Percentiles rank a stretch among this genome's conserved stretches.
Evolutionary conservation across 2,329 filamentous ascomycete species (phyloP).

Genomic region (Colletotrichum higginsianum): DNA sequence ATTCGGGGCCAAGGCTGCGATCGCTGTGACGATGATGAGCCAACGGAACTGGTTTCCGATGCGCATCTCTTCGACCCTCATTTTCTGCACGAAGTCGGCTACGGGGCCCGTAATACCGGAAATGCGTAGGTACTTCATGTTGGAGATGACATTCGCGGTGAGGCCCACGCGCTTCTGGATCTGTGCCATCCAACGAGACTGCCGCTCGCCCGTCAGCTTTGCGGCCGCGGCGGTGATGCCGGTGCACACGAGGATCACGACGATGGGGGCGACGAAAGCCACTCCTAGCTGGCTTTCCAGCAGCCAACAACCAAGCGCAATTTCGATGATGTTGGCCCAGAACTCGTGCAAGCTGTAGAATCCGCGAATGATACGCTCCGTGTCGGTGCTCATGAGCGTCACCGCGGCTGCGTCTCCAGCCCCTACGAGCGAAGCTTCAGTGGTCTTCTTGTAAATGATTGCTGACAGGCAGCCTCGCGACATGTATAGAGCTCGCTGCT

Average conservation of each 20-base stretch:
- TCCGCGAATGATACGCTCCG: slow-evolving; percentile 53
- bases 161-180: slow-evolving; percentile 49
- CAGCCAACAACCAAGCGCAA: slow-evolving; percentile 52
- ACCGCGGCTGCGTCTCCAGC: slow-evolving; percentile 51
- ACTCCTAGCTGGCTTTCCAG: slow-evolving; percentile 50
- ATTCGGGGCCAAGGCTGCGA: slow-evolving; percentile 52
- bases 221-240: slow-evolving; percentile 41
- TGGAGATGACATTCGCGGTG: slow-evolving; percentile 45
- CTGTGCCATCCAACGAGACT: slow-evolving; percentile 50
- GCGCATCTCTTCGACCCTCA: slow-evolving; percentile 47
- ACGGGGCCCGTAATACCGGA: slow-evolving; percentile 51
- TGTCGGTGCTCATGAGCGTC: slow-evolving; percentile 57
- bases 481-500: slow-evolving; percentile 50
- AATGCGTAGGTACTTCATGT: slow-evolving; percentile 50
- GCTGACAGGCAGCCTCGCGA: slow-evolving; percentile 48
- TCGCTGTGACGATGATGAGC: slow-evolving; percentile 47
- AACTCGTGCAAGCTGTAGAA: slow-evolving; percentile 51
- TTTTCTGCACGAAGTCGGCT: slow-evolving; percentile 43
- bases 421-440: slow-evolving; percentile 44
- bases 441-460: slow-evolving; percentile 52
- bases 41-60: slow-evolving; percentile 45
- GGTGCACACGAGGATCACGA: slow-evolving; percentile 48
- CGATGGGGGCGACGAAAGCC: slow-evolving; percentile 51
- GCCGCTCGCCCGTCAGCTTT: slow-evolving; percentile 44
- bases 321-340: slow-evolving; percentile 53